phyloP scores from a whole-genome alignment of 2,329 filamentous ascomycete genomes.

The Dactylellina sp. region DNA sequence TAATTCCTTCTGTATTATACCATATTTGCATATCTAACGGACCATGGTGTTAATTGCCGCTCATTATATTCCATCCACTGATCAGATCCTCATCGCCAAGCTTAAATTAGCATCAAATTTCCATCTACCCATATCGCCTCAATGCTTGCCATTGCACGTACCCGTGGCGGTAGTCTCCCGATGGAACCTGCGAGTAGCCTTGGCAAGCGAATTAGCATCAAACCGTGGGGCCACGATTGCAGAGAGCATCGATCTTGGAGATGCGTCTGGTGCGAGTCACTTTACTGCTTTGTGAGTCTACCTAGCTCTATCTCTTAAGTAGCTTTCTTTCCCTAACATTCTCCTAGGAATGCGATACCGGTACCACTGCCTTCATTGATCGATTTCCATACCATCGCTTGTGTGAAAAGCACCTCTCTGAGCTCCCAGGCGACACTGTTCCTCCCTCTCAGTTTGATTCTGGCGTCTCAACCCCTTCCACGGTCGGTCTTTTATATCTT shows the following conservation, averaged over 20 bases:
- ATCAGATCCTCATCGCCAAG: background rate
- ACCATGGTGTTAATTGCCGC: background rate
- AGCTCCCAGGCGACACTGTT: slow-evolving; percentile 36
- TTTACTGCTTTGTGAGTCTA: slow-evolving; percentile 52
- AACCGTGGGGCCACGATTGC: slow-evolving; percentile 55
- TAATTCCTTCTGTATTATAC: too few relatives aligned
- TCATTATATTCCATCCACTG: background rate
- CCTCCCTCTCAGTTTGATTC: slow-evolving; percentile 7
- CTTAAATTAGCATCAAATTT: slow-evolving; percentile 12
- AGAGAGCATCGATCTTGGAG: slow-evolving; percentile 54
- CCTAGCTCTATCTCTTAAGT: background rate
- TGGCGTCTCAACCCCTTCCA: slow-evolving; percentile 26
- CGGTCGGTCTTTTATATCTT: slow-evolving; percentile 37
- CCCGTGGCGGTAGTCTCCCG: slow-evolving; percentile 28
- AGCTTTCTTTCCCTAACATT: background rate
- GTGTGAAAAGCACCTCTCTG: slow-evolving; percentile 47
- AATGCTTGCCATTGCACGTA: slow-evolving; percentile 39
- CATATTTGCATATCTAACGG: too few relatives aligned
- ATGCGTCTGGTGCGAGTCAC: slow-evolving; percentile 54
- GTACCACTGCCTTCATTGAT: slow-evolving; percentile 51
- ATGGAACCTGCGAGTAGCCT: slow-evolving; percentile 41
- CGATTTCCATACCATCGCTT: slow-evolving; percentile 49
- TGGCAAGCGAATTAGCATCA: slow-evolving; percentile 49
- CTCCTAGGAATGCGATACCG: slow-evolving; percentile 53
- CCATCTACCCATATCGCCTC: background rate